Conservation (phyloP, 116 monocot genomes). For the Posidonia oceanica region DNA sequence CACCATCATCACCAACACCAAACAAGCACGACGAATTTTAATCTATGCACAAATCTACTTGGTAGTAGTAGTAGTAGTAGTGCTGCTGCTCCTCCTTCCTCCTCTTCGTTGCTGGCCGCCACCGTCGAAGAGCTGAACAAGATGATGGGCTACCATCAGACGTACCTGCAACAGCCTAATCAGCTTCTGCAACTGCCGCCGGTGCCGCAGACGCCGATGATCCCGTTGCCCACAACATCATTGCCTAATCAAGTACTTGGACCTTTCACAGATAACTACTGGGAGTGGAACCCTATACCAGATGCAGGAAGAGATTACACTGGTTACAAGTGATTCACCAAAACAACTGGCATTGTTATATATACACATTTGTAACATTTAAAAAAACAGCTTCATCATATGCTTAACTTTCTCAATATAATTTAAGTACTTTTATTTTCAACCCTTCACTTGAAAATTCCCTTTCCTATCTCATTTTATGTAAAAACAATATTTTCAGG, state of each 20-base stretch:
- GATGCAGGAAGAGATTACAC: neutral
- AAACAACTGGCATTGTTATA: too few relatives aligned
- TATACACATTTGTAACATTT: too few relatives aligned
- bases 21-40: neutral
- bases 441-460: too few relatives aligned
- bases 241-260: constrained; percentile 9
- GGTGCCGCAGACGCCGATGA: too few relatives aligned
- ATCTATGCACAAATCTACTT: neutral
- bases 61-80: neutral
- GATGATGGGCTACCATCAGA: constrained; percentile 18
- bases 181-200: too few relatives aligned
- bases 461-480: too few relatives aligned
- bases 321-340: constrained; percentile 4
- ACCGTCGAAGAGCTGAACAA: constrained; percentile 41
- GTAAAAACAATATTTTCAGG: too few relatives aligned
- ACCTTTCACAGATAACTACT: constrained; percentile 47
- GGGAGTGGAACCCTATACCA: constrained; percentile 53
- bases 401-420: too few relatives aligned
- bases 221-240: too few relatives aligned
- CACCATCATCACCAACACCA: constrained; percentile 1
- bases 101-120: constrained; percentile 13
- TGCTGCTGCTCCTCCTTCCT: constrained; percentile 3
- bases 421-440: too few relatives aligned
- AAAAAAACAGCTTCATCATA: too few relatives aligned
- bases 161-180: too few relatives aligned